Conservation (phyloP, 257 asterid genomes). For the Catharanthus roseus region DNA sequence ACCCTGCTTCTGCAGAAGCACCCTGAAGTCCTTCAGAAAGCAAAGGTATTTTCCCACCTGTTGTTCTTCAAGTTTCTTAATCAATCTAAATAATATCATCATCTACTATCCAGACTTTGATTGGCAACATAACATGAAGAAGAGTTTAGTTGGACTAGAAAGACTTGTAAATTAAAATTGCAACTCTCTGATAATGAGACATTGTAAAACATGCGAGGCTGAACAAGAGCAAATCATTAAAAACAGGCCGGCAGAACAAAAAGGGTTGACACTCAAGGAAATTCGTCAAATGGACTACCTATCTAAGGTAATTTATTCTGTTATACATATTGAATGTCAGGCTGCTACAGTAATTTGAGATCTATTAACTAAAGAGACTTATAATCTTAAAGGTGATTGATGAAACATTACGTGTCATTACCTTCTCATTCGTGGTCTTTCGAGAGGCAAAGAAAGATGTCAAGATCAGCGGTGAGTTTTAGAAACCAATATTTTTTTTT, state of each 20-base stretch:
- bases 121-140: no score
- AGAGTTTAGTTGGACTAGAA: background rate
- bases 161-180: background rate
- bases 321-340: background rate
- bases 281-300: constrained; percentile 76
- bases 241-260: constrained; percentile 58
- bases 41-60: constrained; percentile 51
- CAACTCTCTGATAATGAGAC: no score
- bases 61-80: no score
- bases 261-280: constrained; percentile 59
- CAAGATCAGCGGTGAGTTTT: constrained; percentile 44
- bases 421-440: constrained; percentile 78
- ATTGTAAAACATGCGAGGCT: no score
- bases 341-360: background rate
- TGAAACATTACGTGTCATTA: constrained; percentile 78
- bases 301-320: constrained; percentile 40
- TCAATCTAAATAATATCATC: no score
- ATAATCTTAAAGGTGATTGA: constrained; percentile 53
- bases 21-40: constrained; percentile 54
- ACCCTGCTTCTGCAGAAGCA: constrained; percentile 57
- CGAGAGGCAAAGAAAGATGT: constrained; percentile 79
- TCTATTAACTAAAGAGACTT: background rate
- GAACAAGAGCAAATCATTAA: constrained; percentile 75
- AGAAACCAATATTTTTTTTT: background rate
- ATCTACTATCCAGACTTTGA: no score